Conservation (phyloP, 1,139 yeast genomes). For the Geotrichum bryndzae region DNA sequence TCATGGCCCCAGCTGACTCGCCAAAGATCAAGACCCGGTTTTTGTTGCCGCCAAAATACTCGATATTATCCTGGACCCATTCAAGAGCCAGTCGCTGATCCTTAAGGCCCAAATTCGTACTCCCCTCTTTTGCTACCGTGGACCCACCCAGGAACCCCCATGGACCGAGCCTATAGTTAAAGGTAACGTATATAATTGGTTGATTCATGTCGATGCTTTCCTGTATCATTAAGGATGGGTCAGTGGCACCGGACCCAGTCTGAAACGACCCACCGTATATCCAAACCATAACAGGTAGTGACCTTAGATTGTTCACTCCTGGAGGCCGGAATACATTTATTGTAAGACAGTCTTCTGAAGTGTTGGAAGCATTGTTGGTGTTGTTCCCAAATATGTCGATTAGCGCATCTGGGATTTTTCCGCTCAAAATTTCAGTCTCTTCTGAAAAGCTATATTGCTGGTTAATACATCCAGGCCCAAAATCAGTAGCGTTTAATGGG, state of each 20-base stretch:
- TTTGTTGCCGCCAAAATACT: conserved; percentile 34
- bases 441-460: background rate
- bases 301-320: background rate
- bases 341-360: conserved; percentile 27
- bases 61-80: conserved; percentile 33
- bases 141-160: conserved; percentile 31
- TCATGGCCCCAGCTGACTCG: conserved; percentile 34
- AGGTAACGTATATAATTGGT: conserved; percentile 19
- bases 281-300: conserved; percentile 29
- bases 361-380: background rate
- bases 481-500: background rate
- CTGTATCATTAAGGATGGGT: conserved; percentile 18
- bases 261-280: conserved; percentile 33
- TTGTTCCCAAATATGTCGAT: background rate
- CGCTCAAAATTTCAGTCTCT: background rate
- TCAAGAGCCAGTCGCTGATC: conserved; percentile 33
- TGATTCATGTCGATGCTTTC: conserved; percentile 21
- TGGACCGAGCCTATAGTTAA: conserved; percentile 29
- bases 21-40: conserved; percentile 31
- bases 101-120: conserved; percentile 28
- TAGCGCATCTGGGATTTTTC: background rate
- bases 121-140: conserved; percentile 22
- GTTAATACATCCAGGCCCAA: background rate
- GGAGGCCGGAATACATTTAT: conserved; percentile 29
- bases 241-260: conserved; percentile 23